Conservation (phyloP, 352 stramenopile genomes). For the Thalassiosira livingstoniorum region DNA sequence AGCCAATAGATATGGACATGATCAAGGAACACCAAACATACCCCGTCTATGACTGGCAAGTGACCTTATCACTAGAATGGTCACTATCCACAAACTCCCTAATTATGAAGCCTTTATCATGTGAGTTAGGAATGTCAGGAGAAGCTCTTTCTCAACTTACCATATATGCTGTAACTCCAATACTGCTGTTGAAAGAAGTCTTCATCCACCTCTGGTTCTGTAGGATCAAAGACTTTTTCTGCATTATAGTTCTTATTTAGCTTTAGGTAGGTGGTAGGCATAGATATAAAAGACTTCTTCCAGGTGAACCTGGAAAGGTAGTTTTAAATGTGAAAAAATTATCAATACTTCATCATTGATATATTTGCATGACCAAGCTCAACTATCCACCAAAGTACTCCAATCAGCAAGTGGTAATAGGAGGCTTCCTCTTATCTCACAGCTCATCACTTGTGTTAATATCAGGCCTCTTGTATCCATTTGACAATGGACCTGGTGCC, state of each 20-base stretch:
- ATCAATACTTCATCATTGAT: conserved; percentile 52
- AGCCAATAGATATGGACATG: neutral
- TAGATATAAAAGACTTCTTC: conserved; percentile 21
- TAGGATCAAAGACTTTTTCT: neutral
- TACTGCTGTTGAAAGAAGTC: neutral
- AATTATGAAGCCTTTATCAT: neutral
- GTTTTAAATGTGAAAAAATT: conserved; percentile 41
- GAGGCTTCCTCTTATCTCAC: conserved; percentile 14
- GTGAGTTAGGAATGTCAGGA: neutral
- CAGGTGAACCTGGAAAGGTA: conserved; percentile 35
- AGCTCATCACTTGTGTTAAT: conserved; percentile 54
- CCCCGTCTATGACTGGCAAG: neutral
- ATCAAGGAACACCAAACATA: neutral
- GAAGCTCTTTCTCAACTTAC: neutral
- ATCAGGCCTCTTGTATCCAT: conserved; percentile 54
- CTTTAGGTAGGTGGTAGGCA: too few relatives aligned
- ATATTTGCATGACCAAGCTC: conserved; percentile 47
- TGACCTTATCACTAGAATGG: neutral
- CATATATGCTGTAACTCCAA: neutral
- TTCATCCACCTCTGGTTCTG: neutral
- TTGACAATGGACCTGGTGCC: neutral
- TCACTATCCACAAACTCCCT: neutral
- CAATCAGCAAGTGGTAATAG: conserved; percentile 59
- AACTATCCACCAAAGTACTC: conserved; percentile 52
- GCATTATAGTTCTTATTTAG: conserved; percentile 17